Conservation (phyloP, 2,329 filamentous ascomycete species). For the Juglanconis oblonga region DNA sequence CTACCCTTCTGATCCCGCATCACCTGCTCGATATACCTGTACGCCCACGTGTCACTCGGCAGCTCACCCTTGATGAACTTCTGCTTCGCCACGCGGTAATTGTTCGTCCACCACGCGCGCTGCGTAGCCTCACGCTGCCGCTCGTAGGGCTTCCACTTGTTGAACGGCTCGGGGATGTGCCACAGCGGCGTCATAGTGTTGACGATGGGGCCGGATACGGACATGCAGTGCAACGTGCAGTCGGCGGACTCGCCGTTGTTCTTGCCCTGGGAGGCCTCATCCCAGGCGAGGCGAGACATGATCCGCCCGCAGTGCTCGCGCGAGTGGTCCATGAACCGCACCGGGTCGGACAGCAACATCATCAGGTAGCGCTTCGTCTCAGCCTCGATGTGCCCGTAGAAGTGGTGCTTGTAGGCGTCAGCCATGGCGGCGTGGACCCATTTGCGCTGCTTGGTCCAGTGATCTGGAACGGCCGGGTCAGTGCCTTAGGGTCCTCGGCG, state of each 20-base stretch:
- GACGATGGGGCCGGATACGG: conserved; percentile 48
- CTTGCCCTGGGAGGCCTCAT: conserved; percentile 44
- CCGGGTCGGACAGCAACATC: conserved; percentile 44
- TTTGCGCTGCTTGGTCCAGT: conserved; percentile 47
- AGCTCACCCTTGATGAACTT: conserved; percentile 38
- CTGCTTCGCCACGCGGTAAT: conserved; percentile 38
- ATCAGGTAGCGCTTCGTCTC: conserved; percentile 45
- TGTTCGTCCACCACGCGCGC: conserved; percentile 44
- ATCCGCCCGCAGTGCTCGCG: conserved; percentile 49
- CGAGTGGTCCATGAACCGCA: conserved; percentile 41
- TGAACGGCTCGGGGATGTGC: conserved; percentile 40
- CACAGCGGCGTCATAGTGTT: conserved; percentile 49
- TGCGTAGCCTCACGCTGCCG: conserved; percentile 40
- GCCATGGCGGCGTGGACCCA: conserved; percentile 48
- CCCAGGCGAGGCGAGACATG: conserved; percentile 49
- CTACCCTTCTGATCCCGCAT: conserved; percentile 35
- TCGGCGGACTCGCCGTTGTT: conserved; percentile 45
- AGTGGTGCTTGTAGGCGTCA: conserved; percentile 35
- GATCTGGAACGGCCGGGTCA: conserved; percentile 31
- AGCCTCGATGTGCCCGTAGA: conserved; percentile 46
- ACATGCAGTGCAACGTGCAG: conserved; percentile 47
- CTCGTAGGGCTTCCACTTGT: conserved; percentile 48
- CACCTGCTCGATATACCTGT: conserved; percentile 46
- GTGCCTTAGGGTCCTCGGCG: not conserved
- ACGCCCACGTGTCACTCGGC: conserved; percentile 44